Base-by-base conservation (phyloP, 768 basidiomycete genomes). In the Russula earlei region DNA sequence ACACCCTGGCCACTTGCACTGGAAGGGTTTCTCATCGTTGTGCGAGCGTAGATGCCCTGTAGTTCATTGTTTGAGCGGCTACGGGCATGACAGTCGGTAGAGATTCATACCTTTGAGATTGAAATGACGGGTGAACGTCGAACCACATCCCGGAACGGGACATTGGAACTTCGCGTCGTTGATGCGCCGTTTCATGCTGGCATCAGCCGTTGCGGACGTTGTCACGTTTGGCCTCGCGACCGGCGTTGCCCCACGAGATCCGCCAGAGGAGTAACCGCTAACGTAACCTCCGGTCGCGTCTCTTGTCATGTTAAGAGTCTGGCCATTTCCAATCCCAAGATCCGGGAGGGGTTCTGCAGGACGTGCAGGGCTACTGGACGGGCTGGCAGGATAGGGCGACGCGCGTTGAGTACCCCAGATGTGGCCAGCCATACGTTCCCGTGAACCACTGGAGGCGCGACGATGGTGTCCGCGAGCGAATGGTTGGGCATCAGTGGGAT, bases 81-180 rank as follows among this genome's bases (percentile, higher is more conserved):
- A 31, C 20, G 14, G 24, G 29, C 27, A 9, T 24, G 29, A 49
- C n/a, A 54, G 4, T 36, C 48, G 54, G 49, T 61, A 8, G 42
- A 55, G 47, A 53, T 45, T 72, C 74, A 27, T 62, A 87, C 86
- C 94, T 68, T 93, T 92, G 55, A 96, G 68, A 67, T 96, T 96
- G 74, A 96, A 96, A 67, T 91, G 87, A 66, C 91, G 74, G 40
- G 94, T 96, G 71, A 97, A 97, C n/a, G 93, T 95, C 69, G 90
- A 92, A 43, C 91, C 91, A 73, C 93, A 97, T 12, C 91, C 92
- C 10, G 91, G 89, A 15, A 97, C 91, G 5, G 94, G 93, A 70
- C 93, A 97, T 57, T 79, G 70, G 66, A 94, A 95, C 60, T 81
- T 84, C 42, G 92, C 93, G 49, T 91, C 87, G 66, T 89, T 88